Evolutionary conservation across 306 rosid species (phyloP), one percentile per base, ranked within the genome.

Genomic region (Pyrus bretschneideri): DNA sequence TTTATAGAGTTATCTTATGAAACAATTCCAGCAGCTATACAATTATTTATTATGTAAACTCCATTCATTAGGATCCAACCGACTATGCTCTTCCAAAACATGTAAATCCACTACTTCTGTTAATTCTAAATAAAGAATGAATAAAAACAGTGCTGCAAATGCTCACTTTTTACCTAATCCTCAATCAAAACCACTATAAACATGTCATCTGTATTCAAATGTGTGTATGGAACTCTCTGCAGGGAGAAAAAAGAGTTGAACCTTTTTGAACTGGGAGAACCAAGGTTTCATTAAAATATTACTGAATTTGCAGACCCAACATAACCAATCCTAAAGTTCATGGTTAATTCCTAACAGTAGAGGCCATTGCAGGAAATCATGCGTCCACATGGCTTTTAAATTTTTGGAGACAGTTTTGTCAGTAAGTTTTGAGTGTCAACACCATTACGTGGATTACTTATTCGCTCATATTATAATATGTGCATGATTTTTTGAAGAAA

Each of bases 131-230:
- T 15, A 52, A 61, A 61, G 19, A 63, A 29, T 0, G 22, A 6
- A 63, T 15, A 63, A 8, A 30, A 64, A 64, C 23, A 31, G 23
- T 17, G 69, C 44, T 17, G 45, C 69, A 31, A 25, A 35, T n/a
- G 67, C 67, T 66, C 38, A 59, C 68, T 72, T 72, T 59, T 23
- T 58, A 72, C 68, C 76, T 58, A 72, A 72, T 17, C 25, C 68
- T 25, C 0, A 23, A 72, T 72, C 40, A 72, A 38, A 72, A 58
- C 17, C 40, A 14, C 22, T 8, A 64, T 25, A 61, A 27, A 27
- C 6, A 27, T 6, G 19, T 25, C 38, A 62, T 14, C 15, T 14
- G 30, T 61, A 27, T 62, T 12, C 35, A 27, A 61, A 61, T 18
- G 29, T 62, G 38, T 62, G 40, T 62, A 6, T 27, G 76, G 17